Evolutionary conservation across 2,329 filamentous ascomycete genomes (phyloP), one percentile per base, ranked within the genome.

Genomic region (Clarireedia hainanense): DNA sequence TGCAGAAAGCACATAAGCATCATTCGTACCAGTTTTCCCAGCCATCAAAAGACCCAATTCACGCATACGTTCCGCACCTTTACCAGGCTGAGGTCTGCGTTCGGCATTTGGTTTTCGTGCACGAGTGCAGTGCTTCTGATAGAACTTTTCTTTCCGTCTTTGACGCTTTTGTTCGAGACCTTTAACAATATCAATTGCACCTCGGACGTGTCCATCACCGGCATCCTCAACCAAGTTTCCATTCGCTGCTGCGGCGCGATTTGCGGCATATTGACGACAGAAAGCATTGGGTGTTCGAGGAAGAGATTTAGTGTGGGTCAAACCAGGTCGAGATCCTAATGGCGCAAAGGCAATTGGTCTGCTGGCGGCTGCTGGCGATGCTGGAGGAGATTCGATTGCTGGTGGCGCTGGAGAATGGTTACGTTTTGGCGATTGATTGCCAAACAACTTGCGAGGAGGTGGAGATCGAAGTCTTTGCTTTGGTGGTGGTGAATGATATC

Each of bases 171-270:
- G 86, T 75, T 99, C 94, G 1, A 99, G 80, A 7, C 94, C 94
- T 71, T 96, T 95, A 72, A 96, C 89, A 59, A 96, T 99, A 71
- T 97, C 94, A 63, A 99, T 95, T 37, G 94, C 91, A n/a, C 91
- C 90, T 60, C 94, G 88, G 9, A 89, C 81, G 61, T 94, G 90
- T 43, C 83, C 74, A 50, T 85, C 79, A 50, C 67, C 60, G 63
- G 69, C 60, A 60, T 71, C 60, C 59, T 56, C 66, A 59, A 57
- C 67, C 61, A 37, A 64, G 68, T 70, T 64, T 67, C 72, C 70
- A 56, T 74, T 71, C 54, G 60, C 69, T 60, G 52, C 73, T 66
- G 52, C 75, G 71, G 61, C 68, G 65, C 59, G 77, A 71, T 65
- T 76, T 73, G 64, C 75, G 69, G 60, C 53, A 56, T 69, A 68